Evolutionary conservation across 225 moss, liverwort and hornwort species (phyloP), one percentile per base, ranked within the genome.

Genomic region (Marchantia polymorpha): DNA sequence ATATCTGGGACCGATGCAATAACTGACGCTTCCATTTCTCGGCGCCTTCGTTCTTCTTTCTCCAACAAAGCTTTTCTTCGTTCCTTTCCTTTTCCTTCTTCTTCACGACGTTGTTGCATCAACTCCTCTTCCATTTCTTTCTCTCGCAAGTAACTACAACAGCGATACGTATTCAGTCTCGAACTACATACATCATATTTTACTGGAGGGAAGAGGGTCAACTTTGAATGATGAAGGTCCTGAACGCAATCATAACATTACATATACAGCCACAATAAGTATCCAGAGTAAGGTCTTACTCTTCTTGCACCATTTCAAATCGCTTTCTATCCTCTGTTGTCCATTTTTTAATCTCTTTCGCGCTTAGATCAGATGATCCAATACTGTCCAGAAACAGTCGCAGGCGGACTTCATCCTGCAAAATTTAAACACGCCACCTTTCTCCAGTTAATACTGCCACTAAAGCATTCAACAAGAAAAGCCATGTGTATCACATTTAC

Each of bases 311-410:
- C 83, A 93, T 89, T 80, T 99, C 93, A 71, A 99, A 99, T 81
- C 92, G 92, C 80, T 99, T 99, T 83, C 91, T 87, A 86, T 99
- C 97, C 82, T 99, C 97, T 58, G 93, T 85, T 65, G 97, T 95
- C 97, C 97, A 99, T 59, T 90, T 99, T 80, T 93, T 99, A 30
- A 99, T 99, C 67, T 99, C 93, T 81, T 95, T 99, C 25, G 97
- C 97, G 84, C 97, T 99, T 23, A 99, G 89, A 72, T 94, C 95
- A 75, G 97, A 94, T 27, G 94, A 99, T n/a, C 97, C 97, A 83
- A 99, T 99, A 81, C 97, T 99, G 81, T 99, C 97, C 72, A 99
- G 82, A 77, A 99, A 99, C 59, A 93, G 90, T 52, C 97, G 90
- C 39, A 99, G 90, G 55, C 97, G 90, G 13, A 99, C 97, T 88